A percentile compares a stretch with the other conserved stretches of the same genome.
phyloP scores from a whole-genome alignment of 78 protist genomes.

The Anaeramoeba flamelloides region DNA sequence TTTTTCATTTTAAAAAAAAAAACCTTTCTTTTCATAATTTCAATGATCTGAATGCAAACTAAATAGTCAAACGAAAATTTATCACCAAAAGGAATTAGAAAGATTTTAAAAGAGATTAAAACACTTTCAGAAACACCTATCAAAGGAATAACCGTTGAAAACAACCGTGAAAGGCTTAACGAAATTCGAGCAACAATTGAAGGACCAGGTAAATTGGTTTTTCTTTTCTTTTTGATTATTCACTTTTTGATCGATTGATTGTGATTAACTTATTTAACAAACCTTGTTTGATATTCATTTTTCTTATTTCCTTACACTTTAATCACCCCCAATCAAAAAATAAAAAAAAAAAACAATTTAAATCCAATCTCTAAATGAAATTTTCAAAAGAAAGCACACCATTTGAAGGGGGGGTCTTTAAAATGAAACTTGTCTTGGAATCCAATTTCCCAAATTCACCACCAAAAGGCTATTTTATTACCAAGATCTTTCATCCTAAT shows the following conservation, averaged over 20 bases:
- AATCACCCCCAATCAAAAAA: background rate
- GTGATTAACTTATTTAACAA: background rate
- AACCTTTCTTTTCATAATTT: background rate
- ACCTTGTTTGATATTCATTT: background rate
- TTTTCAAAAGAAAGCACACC: constrained; percentile 91
- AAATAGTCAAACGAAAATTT: constrained; percentile 20
- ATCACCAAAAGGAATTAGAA: constrained; percentile 1
- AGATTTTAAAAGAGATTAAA: constrained; percentile 41
- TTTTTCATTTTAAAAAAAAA: background rate
- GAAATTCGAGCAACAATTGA: constrained; percentile 50
- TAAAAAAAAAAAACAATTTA: background rate
- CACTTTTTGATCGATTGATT: background rate
- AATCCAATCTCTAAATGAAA: background rate
- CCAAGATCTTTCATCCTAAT: constrained; percentile 93
- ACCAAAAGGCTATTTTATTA: constrained; percentile 76
- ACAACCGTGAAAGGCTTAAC: constrained; percentile 55
- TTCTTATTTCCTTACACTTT: too few species aligned
- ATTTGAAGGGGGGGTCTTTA: constrained; percentile 78
- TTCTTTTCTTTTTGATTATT: background rate
- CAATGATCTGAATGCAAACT: background rate
- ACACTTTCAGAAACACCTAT: constrained; percentile 16
- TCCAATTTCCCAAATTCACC: constrained; percentile 73
- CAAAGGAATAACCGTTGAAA: constrained; percentile 45
- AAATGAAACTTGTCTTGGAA: constrained; percentile 45
- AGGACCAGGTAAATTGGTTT: constrained; percentile 56